phyloP scores from a whole-genome alignment of 805 yeast species.

The Kazachstania taianensis region DNA sequence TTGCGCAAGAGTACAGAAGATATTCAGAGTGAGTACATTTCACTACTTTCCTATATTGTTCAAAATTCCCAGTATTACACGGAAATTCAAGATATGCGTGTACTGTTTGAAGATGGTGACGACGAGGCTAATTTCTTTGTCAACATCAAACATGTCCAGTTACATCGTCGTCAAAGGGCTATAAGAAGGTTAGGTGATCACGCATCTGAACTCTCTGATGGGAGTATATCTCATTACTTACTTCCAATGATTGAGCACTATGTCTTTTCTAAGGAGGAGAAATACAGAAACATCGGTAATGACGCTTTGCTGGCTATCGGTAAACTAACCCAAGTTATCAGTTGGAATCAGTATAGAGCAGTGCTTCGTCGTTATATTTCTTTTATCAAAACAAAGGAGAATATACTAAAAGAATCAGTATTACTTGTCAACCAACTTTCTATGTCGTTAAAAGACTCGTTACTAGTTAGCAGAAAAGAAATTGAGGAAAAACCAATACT shows the following conservation, averaged over 20 bases:
- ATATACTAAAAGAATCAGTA: constrained; percentile 47
- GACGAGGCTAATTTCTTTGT: constrained; percentile 75
- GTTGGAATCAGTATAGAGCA: constrained; percentile 77
- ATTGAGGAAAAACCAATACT: constrained; percentile 12
- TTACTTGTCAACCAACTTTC: constrained; percentile 49
- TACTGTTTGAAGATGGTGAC: constrained; percentile 53
- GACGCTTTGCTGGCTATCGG: constrained; percentile 60
- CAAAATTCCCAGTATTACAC: constrained; percentile 33
- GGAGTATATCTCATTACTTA: constrained; percentile 65
- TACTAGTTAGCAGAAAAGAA: constrained; percentile 17
- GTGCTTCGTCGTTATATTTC: constrained; percentile 58
- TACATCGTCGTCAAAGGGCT: constrained; percentile 80
- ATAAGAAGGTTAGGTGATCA: constrained; percentile 50
- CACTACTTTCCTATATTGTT: constrained; percentile 55
- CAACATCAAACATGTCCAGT: constrained; percentile 73
- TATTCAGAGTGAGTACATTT: constrained; percentile 62
- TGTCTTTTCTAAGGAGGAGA: constrained; percentile 51
- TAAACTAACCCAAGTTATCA: constrained; percentile 42
- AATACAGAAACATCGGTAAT: constrained; percentile 48
- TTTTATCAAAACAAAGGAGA: constrained; percentile 37
- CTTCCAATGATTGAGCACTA: constrained; percentile 80
- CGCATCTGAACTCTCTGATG: constrained; percentile 38
- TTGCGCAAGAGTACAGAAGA: constrained; percentile 50
- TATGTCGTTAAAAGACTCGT: constrained; percentile 35
- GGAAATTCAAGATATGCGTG: constrained; percentile 57